Evolutionary conservation across 2,329 filamentous ascomycete genomes (phyloP), one percentile per base, ranked within the genome.

Genomic region (Rutstroemia sp.): DNA sequence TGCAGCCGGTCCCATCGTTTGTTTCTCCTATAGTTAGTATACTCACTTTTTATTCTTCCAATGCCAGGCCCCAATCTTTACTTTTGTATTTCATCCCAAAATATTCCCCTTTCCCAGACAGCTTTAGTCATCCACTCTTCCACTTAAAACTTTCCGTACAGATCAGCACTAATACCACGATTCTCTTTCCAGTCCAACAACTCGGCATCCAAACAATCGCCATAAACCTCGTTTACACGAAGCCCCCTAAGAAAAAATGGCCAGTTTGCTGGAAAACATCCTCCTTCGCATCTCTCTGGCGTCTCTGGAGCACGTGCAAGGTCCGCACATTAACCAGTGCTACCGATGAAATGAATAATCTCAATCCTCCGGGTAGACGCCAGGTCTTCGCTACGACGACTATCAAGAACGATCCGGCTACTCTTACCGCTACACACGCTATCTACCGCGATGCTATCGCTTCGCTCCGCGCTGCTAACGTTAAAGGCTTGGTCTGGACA

Each of bases 301-400:
- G 69, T 10, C 19, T 72, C 6, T 72, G 68, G 69, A 72, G 64
- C 51, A 72, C 68, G 3, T 68, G 64, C 47, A 68, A 69, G 53
- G 52, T 67, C n/a, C 66, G 63, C 30, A 69, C 60, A 19, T 56
- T 72, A 6, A 67, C 63, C 14, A 67, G 63, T 44, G 69, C 70
- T 12, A 70, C 66, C 9, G 66, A 71, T 51, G 70, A 73, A 54
- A 51, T 72, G 59, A 67, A 65, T 41, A 44, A 59, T 27, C 62
- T 69, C n/a, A 69, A 67, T 45, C 65, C 67, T n/a, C 63, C 67
- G 1, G 67, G 68, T 9, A 61, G 63, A 42, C 63, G 68, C 6
- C 70, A 73, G 50, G 60, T 63, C 2, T 69, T 70, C 38, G 68
- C 59, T 10, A 72, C 66, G 1, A 72, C 70, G 16, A 73, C 70